Base-by-base conservation (phyloP, 2,329 filamentous ascomycete genomes). In the Graphilbum ipis-grandicollis region DNA sequence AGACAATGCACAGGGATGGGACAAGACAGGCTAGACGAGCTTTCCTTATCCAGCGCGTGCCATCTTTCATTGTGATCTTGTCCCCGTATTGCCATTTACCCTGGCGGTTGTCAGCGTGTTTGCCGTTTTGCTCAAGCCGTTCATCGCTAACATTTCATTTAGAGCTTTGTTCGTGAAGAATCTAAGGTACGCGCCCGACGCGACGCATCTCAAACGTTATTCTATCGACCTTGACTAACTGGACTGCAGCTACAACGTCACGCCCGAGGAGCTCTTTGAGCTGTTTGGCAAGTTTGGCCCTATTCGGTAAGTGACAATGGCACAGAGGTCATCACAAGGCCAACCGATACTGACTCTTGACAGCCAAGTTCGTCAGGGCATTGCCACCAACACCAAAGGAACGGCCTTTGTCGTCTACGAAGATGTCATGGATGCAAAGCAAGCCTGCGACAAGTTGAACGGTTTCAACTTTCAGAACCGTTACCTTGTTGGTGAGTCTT, bases 141-240 rank as follows among this genome's bases (percentile, higher is more conserved):
- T n/a, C n/a, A n/a, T n/a, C n/a, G n/a, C n/a, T n/a, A 13, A 7
- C 23, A 25, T 19, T 13, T 28, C 10, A 45, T 50, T n/a, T n/a
- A 93, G 88, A 78, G 88, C 90, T 79, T 82, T 98, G 68, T 96
- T 96, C 75, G 88, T 96, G 55, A 96, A 96, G 83, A 96, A 98
- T 75, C 75, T 96, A 68, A 93, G 82, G 84, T 92, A 76, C 48
- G 72, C 39, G n/a, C n/a, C n/a, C n/a, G n/a, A n/a, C n/a, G n/a
- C n/a, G n/a, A n/a, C n/a, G n/a, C n/a, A n/a, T n/a, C n/a, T n/a
- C n/a, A n/a, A n/a, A n/a, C n/a, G n/a, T n/a, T n/a, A n/a, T n/a
- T n/a, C n/a, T n/a, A n/a, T n/a, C n/a, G n/a, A n/a, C n/a, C n/a
- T n/a, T n/a, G n/a, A n/a, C 35, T 39, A 38, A 40, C 29, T 23